Evolutionary conservation across 352 stramenopile species (phyloP).

Genomic region (Pythium diclinum): DNA sequence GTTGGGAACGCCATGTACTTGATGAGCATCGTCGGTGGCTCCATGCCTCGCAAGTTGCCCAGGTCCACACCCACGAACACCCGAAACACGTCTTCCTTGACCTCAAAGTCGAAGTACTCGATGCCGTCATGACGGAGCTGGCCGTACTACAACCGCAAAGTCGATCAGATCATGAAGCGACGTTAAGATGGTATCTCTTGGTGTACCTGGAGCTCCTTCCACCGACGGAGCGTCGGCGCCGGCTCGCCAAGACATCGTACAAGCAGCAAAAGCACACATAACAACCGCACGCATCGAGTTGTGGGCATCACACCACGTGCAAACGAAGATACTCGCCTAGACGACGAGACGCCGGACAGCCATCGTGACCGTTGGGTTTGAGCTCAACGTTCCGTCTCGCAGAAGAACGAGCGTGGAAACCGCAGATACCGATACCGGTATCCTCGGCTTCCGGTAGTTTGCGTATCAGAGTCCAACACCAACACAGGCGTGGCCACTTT

Average conservation of each 20-base stretch:
- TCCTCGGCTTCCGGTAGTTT: neutral
- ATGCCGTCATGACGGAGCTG: constrained; percentile 27
- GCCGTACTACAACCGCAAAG: constrained; percentile 20
- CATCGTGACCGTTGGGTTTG: too few species aligned
- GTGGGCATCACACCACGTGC: too few species aligned
- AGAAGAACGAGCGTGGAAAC: neutral
- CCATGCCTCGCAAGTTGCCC: constrained; percentile 12
- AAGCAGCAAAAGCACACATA: neutral
- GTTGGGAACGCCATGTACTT: constrained; percentile 32
- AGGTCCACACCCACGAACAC: constrained; percentile 24
- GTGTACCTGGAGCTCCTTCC: neutral
- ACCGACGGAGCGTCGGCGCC: neutral
- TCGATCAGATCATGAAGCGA: neutral
- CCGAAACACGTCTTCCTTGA: constrained; percentile 14
- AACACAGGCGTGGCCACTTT: neutral
- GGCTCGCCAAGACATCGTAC: neutral
- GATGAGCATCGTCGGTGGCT: constrained; percentile 24
- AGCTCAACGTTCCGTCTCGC: too few species aligned
- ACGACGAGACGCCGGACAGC: too few species aligned
- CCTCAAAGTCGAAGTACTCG: constrained; percentile 39
- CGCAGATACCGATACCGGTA: neutral
- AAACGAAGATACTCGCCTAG: too few species aligned
- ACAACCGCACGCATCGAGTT: neutral
- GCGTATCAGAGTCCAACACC: neutral
- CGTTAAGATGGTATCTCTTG: neutral